Conservation (phyloP, 2,329 filamentous ascomycete species). For the Cercospora sp. region DNA sequence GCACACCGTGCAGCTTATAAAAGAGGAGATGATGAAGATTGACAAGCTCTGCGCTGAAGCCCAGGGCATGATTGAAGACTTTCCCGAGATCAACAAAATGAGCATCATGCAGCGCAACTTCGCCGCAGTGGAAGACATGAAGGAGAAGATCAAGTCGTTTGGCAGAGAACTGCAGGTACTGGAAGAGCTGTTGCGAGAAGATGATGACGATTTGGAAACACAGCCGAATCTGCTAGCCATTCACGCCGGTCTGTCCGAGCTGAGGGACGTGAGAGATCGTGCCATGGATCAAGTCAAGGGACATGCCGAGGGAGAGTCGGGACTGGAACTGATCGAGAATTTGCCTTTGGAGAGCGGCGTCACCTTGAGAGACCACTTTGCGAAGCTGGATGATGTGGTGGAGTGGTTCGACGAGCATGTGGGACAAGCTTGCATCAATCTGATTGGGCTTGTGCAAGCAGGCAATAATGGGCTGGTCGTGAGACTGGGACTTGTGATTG, state of each 20-base stretch:
- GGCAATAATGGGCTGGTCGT: conserved; percentile 90
- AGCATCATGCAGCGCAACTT: conserved; percentile 97
- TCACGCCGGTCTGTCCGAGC: conserved; percentile 87
- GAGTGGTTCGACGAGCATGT: conserved; percentile 97
- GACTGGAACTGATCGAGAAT: conserved; percentile 87
- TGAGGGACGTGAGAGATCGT: conserved; percentile 92
- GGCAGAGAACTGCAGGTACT: conserved; percentile 73
- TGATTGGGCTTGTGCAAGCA: conserved; percentile 81
- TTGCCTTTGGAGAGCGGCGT: conserved; percentile 61
- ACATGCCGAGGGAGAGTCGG: conserved; percentile 77
- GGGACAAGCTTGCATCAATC: conserved; percentile 80
- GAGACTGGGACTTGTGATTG: conserved; percentile 84
- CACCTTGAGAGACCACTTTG: conserved; percentile 88
- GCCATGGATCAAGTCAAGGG: conserved; percentile 90
- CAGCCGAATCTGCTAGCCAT: conserved; percentile 89
- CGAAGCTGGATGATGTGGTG: conserved; percentile 79
- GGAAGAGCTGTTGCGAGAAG: conserved; percentile 75
- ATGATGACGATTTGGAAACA: conserved; percentile 81
- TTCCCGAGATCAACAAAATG: conserved; percentile 85
- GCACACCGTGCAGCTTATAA: conserved; percentile 86
- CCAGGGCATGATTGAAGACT: conserved; percentile 96
- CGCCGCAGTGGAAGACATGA: conserved; percentile 89
- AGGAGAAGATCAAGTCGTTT: conserved; percentile 83
- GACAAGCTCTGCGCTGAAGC: conserved; percentile 96
- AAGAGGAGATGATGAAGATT: conserved; percentile 98